A percentile compares a stretch with the other conserved stretches of the same genome.
Evolutionary conservation across 768 basidiomycete species (phyloP).

Genomic region (Auricularia auricula-judae): DNA sequence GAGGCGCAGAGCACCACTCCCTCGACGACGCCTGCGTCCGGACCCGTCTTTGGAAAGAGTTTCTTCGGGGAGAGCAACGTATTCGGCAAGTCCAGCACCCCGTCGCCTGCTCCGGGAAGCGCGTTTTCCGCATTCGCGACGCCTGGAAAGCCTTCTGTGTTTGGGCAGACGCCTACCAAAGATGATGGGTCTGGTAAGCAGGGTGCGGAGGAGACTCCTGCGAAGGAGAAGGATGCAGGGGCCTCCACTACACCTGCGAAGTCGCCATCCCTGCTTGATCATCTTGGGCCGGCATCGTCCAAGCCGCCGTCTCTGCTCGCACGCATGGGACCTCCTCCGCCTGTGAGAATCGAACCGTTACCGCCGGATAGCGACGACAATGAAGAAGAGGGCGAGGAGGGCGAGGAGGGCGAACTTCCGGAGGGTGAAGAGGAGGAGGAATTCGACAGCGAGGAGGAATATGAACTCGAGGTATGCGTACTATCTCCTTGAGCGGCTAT

Average conservation of each 20-base stretch:
- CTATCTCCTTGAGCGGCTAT: background rate
- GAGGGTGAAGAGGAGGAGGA: conserved; percentile 19
- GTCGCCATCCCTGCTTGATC: background rate
- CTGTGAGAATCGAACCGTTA: background rate
- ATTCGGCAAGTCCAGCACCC: background rate
- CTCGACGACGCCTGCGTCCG: background rate
- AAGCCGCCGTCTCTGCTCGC: background rate
- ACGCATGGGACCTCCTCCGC: background rate
- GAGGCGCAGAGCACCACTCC: background rate
- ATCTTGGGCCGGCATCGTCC: background rate
- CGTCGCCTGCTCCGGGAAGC: background rate
- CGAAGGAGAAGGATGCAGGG: conserved; percentile 3
- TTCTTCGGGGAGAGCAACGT: background rate
- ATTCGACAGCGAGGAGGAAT: conserved; percentile 18
- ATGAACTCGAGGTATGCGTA: conserved; percentile 21
- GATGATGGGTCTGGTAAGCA: conserved; percentile 10
- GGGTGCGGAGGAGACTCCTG: background rate
- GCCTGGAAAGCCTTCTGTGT: background rate
- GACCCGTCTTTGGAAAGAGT: background rate
- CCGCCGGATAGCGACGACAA: conserved; percentile 1
- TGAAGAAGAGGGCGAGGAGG: conserved; percentile 22
- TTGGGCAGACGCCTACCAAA: conserved; percentile 11
- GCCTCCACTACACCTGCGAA: conserved; percentile 22
- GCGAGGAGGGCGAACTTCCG: conserved; percentile 12
- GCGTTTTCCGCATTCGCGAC: background rate